Evolutionary conservation across 306 rosid species (phyloP).

Genomic region (Cercis canadensis): DNA sequence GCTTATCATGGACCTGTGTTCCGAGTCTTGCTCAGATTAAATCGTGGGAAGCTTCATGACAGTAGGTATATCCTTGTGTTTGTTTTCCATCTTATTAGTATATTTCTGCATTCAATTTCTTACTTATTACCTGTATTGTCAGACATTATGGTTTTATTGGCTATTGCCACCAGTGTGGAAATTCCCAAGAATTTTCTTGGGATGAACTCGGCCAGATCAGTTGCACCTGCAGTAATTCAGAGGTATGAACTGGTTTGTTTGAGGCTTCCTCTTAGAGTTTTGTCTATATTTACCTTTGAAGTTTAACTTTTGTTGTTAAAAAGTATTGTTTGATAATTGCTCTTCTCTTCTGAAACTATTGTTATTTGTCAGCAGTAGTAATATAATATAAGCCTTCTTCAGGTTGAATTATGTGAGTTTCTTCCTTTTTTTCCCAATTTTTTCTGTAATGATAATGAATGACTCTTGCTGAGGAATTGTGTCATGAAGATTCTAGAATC

Average conservation of each 20-base stretch:
- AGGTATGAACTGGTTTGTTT: conserved; percentile 51
- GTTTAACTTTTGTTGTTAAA: not conserved
- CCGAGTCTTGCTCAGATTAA: conserved; percentile 77
- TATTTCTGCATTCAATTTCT: conserved; percentile 14
- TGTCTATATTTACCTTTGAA: conserved; percentile 10
- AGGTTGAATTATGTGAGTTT: too few relatives aligned
- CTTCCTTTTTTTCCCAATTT: conserved; percentile 4
- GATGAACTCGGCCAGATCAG: conserved; percentile 71
- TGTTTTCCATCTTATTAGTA: not conserved
- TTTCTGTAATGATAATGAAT: conserved; percentile 4
- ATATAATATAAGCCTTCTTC: conserved; percentile 8
- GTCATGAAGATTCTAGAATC: not conserved
- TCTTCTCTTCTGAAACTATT: conserved; percentile 30
- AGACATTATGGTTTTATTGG: conserved; percentile 83
- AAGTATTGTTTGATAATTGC: conserved; percentile 30
- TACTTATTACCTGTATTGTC: conserved; percentile 7
- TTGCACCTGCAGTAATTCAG: conserved; percentile 70
- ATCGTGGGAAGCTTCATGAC: conserved; percentile 74
- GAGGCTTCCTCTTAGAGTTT: conserved; percentile 1
- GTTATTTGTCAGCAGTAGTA: conserved; percentile 13
- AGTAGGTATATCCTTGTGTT: conserved; percentile 50
- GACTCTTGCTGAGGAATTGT: not conserved
- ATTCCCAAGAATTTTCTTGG: conserved; percentile 79
- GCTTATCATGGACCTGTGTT: conserved; percentile 93
- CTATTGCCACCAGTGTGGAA: conserved; percentile 77